Evolutionary conservation across 192 early-diverging fungal genomes (phyloP).

Genomic region (Phycomyces blakesleeanus): DNA sequence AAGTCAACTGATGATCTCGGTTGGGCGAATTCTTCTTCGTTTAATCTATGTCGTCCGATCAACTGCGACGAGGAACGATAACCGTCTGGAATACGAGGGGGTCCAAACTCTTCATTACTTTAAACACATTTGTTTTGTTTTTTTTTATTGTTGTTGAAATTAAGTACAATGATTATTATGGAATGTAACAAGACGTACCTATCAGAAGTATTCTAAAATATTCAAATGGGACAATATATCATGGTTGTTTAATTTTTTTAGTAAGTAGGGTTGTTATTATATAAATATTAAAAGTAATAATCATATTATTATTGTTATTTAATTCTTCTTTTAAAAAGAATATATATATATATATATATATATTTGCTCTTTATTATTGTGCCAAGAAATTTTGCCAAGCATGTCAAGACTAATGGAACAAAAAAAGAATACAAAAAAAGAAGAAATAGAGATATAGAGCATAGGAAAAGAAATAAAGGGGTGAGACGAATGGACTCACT

Average conservation of each 20-base stretch:
- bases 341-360: not conserved
- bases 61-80: not conserved
- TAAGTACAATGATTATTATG: not conserved
- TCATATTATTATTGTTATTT: not conserved
- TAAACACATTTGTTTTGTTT: too few species aligned
- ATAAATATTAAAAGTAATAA: too few species aligned
- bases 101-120: slow-evolving; percentile 11
- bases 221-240: too few species aligned
- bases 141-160: not conserved
- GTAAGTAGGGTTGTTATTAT: too few species aligned
- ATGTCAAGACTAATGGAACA: too few species aligned
- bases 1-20: not conserved
- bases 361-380: too few species aligned
- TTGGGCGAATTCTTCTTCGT: not conserved
- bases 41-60: not conserved
- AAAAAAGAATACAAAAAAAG: too few species aligned
- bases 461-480: not conserved
- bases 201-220: not conserved
- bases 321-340: not conserved
- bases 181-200: not conserved
- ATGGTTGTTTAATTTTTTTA: not conserved
- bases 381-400: too few species aligned
- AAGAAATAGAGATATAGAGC: too few species aligned
- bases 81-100: not conserved
- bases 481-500: slow-evolving; percentile 6